These are phyloP conservation scores for Xylariales sp. DNA, from an alignment of 2,329 filamentous ascomycete species.

Conservation along the genomic window DNA sequence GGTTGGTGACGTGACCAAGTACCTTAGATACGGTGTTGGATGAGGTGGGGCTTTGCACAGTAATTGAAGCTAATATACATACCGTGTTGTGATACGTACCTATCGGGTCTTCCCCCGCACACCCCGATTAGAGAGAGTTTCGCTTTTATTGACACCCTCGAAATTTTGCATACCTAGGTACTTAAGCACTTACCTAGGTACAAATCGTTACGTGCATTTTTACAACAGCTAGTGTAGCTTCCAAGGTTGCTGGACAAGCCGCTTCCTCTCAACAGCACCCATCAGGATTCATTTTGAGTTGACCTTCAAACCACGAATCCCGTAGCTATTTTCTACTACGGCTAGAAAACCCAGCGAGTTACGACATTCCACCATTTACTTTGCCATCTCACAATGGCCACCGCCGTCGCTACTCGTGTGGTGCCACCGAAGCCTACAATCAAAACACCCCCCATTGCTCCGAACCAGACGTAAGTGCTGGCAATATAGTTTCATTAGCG, in stretches of 20 bases:
- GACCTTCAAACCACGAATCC: background rate
- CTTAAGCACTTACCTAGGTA: no score
- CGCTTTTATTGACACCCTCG: background rate
- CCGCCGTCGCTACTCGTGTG: slow-evolving; percentile 45
- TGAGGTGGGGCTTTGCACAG: background rate
- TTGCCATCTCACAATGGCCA: slow-evolving; percentile 49
- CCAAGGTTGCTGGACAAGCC: background rate
- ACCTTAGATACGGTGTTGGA: background rate
- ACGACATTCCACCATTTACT: background rate
- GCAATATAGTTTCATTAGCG: slow-evolving; percentile 18
- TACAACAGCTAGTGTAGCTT: background rate
- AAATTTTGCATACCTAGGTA: background rate
- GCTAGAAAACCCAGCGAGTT: background rate
- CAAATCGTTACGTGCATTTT: slow-evolving; percentile 1
- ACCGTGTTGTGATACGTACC: background rate
- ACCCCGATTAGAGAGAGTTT: slow-evolving; percentile 16
- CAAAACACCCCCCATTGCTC: slow-evolving; percentile 68
- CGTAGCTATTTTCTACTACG: background rate
- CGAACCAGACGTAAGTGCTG: slow-evolving; percentile 79
- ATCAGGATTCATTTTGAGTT: background rate
- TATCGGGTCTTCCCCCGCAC: background rate
- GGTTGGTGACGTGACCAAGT: slow-evolving; percentile 20
- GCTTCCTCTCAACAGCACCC: background rate
- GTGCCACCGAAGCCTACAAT: slow-evolving; percentile 49
- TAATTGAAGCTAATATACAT: no score